Percentiles rank a stretch among this genome's conserved stretches.
Evolutionary conservation across 2,329 filamentous ascomycete genomes (phyloP).

Genomic region (Penicillium sp.): DNA sequence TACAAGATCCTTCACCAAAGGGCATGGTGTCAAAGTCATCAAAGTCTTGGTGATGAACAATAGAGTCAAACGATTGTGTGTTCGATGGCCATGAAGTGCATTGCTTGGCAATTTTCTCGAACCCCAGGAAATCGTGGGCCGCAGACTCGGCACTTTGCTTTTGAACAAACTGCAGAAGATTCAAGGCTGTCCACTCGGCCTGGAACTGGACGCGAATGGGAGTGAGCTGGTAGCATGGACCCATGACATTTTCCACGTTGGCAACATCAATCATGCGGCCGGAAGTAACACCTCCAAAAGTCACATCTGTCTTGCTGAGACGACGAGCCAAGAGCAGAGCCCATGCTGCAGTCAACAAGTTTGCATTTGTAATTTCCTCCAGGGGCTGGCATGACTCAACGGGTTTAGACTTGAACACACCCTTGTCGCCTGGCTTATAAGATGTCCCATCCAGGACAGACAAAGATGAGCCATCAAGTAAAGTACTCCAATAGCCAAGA

Average conservation of each 20-base stretch:
- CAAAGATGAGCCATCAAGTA: constrained; percentile 61
- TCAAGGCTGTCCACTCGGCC: constrained; percentile 53
- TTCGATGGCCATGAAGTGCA: constrained; percentile 55
- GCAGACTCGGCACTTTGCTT: constrained; percentile 60
- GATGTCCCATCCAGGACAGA: constrained; percentile 35
- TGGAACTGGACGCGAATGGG: constrained; percentile 64
- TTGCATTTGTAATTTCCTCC: constrained; percentile 64
- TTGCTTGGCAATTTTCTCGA: constrained; percentile 55
- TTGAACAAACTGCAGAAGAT: constrained; percentile 59
- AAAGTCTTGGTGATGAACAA: constrained; percentile 64
- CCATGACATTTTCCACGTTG: constrained; percentile 61
- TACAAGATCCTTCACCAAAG: constrained; percentile 43
- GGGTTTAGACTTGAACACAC: constrained; percentile 32
- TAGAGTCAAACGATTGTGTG: constrained; percentile 59
- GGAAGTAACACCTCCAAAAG: constrained; percentile 68
- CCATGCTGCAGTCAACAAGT: constrained; percentile 68
- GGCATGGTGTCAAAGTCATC: constrained; percentile 64
- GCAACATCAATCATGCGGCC: constrained; percentile 64
- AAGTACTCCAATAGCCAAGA: constrained; percentile 56
- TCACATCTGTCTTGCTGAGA: constrained; percentile 58
- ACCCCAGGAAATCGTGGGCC: constrained; percentile 59
- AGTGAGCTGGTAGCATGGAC: constrained; percentile 62
- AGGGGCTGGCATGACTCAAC: constrained; percentile 52
- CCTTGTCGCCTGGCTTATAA: constrained; percentile 30
- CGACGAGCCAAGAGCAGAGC: constrained; percentile 63